These are phyloP conservation scores for Apium graveolens DNA, from an alignment of 129 eudicot genomes.

Conservation along the genomic window DNA sequence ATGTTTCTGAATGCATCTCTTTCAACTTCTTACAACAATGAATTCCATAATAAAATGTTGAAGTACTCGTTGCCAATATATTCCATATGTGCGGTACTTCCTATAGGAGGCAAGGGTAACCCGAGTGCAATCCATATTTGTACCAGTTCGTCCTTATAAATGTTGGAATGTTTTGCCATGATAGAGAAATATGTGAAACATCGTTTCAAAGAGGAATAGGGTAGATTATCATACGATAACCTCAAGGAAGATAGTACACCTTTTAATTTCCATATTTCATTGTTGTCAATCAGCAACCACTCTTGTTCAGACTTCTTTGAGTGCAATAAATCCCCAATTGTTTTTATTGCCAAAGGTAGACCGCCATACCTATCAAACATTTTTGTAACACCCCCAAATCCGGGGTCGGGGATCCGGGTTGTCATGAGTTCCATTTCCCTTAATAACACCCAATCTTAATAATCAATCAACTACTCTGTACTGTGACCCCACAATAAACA, in stretches of 20 bases:
- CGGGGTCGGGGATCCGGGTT: too few relatives aligned
- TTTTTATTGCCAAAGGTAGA: constrained; percentile 16
- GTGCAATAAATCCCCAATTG: not conserved
- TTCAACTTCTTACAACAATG: constrained; percentile 16
- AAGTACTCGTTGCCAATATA: constrained; percentile 11
- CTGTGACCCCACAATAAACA: too few relatives aligned
- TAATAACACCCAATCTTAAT: too few relatives aligned
- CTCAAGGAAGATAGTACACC: not conserved
- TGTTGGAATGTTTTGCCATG: not conserved
- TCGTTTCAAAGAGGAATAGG: not conserved
- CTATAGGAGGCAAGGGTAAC: not conserved
- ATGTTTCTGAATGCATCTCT: not conserved
- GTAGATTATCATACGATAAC: not conserved
- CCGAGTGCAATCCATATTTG: constrained; percentile 31
- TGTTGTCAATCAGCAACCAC: not conserved
- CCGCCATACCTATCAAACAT: constrained; percentile 14
- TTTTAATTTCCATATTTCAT: constrained; percentile 1
- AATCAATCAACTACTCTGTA: too few relatives aligned
- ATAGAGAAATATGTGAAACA: not conserved
- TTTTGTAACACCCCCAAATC: too few relatives aligned
- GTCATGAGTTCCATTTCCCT: too few relatives aligned
- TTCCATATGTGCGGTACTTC: not conserved
- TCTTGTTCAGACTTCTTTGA: not conserved
- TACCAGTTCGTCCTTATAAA: constrained; percentile 5
- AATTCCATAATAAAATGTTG: constrained; percentile 13